Percentiles rank a stretch among this genome's conserved stretches.
These are phyloP conservation scores for Cutaneotrichosporon dermatis DNA, from an alignment of 1,284 basidiomycete species.

Conservation along the genomic window DNA sequence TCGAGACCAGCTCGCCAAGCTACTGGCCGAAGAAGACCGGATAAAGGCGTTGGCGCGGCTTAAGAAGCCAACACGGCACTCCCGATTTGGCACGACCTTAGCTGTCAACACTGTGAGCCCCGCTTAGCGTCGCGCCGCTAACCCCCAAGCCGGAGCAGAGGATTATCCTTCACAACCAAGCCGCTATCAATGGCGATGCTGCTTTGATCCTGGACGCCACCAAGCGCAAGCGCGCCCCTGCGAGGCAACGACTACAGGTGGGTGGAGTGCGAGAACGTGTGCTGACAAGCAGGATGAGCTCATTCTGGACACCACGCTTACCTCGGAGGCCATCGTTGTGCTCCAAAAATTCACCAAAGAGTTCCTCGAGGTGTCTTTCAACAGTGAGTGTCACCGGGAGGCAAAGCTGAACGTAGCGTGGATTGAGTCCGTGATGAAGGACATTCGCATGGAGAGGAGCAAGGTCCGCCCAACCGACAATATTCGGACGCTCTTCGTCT, in stretches of 20 bases:
- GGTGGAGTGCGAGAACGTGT: constrained; percentile 4
- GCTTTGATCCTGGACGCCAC: constrained; percentile 71
- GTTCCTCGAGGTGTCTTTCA: constrained; percentile 78
- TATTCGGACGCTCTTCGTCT: constrained; percentile 72
- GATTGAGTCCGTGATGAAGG: constrained; percentile 74
- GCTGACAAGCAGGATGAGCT: constrained; percentile 51
- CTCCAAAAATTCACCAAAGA: constrained; percentile 65
- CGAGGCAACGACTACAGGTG: constrained; percentile 52
- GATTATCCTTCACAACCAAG: constrained; percentile 73
- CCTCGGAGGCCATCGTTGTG: constrained; percentile 61
- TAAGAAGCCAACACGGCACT: constrained; percentile 66
- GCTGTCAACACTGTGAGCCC: constrained; percentile 60
- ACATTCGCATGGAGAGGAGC: constrained; percentile 81
- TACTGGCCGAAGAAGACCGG: constrained; percentile 68
- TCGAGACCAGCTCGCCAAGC: constrained; percentile 59
- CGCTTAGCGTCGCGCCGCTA: too few species aligned
- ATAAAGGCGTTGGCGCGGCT: constrained; percentile 55
- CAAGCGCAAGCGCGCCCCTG: constrained; percentile 61
- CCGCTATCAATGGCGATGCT: constrained; percentile 67
- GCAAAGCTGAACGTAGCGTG: constrained; percentile 57
- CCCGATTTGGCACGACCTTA: constrained; percentile 89
- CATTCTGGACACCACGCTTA: constrained; percentile 51
- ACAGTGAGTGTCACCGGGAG: constrained; percentile 57
- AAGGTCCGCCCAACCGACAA: constrained; percentile 89
- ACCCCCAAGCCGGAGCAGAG: constrained; percentile 47